Evolutionary conservation across 1,284 basidiomycete species (phyloP).

Genomic region (Wallemia ichthyophaga): DNA sequence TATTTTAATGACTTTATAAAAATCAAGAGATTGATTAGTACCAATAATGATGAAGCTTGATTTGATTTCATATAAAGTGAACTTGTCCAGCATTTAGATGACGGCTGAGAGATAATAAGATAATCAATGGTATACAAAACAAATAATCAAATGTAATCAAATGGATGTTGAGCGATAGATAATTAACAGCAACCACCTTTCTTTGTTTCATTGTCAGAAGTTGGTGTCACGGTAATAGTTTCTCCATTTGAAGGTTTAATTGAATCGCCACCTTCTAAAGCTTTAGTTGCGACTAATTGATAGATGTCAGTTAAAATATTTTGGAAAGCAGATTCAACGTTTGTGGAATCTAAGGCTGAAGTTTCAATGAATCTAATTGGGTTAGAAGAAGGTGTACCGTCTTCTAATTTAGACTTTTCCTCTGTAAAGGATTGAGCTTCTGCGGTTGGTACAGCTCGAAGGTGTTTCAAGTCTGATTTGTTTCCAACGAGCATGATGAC

Average conservation of each 20-base stretch:
- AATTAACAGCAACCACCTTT: neutral
- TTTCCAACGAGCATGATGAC: slow-evolving; percentile 23
- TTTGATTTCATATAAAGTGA: slow-evolving; percentile 66
- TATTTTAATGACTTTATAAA: slow-evolving; percentile 68
- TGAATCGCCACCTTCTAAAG: slow-evolving; percentile 43
- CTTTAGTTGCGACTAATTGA: slow-evolving; percentile 66
- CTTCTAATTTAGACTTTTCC: slow-evolving; percentile 7
- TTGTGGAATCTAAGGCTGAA: slow-evolving; percentile 93
- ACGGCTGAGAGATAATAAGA: neutral
- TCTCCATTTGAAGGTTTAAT: slow-evolving; percentile 38
- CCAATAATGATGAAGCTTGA: slow-evolving; percentile 65
- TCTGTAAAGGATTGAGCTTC: slow-evolving; percentile 11
- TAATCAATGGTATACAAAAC: neutral
- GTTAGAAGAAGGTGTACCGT: neutral
- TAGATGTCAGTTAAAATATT: slow-evolving; percentile 90
- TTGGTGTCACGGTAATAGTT: slow-evolving; percentile 40
- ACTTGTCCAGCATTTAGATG: slow-evolving; percentile 33
- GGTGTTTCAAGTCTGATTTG: slow-evolving; percentile 94
- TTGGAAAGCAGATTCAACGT: slow-evolving; percentile 92
- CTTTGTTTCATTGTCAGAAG: neutral
- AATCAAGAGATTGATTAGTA: slow-evolving; percentile 49
- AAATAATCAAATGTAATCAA: too few relatives aligned
- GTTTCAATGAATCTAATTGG: slow-evolving; percentile 56
- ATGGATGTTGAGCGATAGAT: too few relatives aligned
- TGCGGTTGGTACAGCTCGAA: slow-evolving; percentile 83